Evolutionary conservation across 2,329 filamentous ascomycete species (phyloP), one percentile per base, ranked within the genome.

Genomic region (Waltergamsia citrina): DNA sequence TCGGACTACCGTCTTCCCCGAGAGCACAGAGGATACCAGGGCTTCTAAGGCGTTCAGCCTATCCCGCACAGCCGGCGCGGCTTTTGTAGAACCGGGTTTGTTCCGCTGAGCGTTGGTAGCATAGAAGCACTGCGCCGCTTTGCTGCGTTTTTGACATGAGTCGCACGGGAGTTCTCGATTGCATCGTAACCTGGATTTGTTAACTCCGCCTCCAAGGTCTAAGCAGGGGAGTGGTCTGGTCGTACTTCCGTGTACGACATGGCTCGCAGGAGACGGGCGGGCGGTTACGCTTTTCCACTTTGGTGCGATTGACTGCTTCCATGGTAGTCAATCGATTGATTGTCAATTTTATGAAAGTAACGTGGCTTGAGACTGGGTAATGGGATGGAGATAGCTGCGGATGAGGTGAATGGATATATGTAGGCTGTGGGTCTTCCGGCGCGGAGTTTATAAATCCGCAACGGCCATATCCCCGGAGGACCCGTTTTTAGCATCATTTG

Each of bases 111-210:
- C 30, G 18, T 32, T 32, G 18, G 30, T 10, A 7, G 30, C 30
- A 21, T 32, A 32, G 18, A 23, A 8, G 18, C 30, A 32, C n/a
- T 9, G 14, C 7, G 29, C 9, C 12, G 30, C 12, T 21, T 32
- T 32, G 18, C 8, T 15, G 8, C 30, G 18, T 10, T 16, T 32
- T 4, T 15, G 10, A 15, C 30, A 32, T n/a, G 30, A 22, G 18
- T 32, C 30, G 14, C 30, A 33, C 29, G 18, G 35, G 14, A 17
- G 35, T 6, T 52, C 50, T 31, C 71, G 66, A 47, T 76, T 68
- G 48, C 71, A 76, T 43, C 73, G 74, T 18, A 72, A 61, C 54
- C 74, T 74, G 27, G 12, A 24, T 28, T 11, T 9, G 11, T 9
- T 11, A n/a, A 28, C n/a, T 6, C 9, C 12, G 10, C 9, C 7